phyloP scores from a whole-genome alignment of 176 grass and related monocot species.

The Avena sativa region DNA sequence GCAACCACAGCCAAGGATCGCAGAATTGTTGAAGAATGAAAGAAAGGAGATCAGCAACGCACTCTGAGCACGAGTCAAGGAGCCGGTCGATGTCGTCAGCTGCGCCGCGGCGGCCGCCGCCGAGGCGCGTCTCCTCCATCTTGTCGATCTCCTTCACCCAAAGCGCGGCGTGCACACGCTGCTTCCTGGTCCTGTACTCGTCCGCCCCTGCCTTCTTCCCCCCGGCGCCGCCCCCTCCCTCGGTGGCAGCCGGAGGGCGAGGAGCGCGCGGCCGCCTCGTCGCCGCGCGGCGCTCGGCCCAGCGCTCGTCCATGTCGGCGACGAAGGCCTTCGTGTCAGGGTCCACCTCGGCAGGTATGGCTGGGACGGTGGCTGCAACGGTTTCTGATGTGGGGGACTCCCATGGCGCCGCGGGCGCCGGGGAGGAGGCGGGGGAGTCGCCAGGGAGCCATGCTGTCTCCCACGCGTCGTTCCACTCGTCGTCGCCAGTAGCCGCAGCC shows the following conservation, averaged over 20 bases:
- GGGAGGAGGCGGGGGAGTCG: constrained; percentile 54
- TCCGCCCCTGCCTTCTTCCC: constrained; percentile 59
- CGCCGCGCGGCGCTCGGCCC: constrained; percentile 63
- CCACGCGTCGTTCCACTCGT: constrained; percentile 99
- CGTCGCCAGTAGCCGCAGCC: constrained; percentile 50
- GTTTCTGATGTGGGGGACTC: constrained; percentile 45
- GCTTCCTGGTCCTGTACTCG: constrained; percentile 91
- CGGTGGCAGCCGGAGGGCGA: background rate
- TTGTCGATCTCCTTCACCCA: constrained; percentile 98
- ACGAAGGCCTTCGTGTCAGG: constrained; percentile 90
- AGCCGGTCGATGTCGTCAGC: constrained; percentile 84
- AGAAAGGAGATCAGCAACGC: constrained; percentile 16
- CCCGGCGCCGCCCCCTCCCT: constrained; percentile 40
- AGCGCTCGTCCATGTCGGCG: constrained; percentile 93
- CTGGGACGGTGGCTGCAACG: background rate
- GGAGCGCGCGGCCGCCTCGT: constrained; percentile 42
- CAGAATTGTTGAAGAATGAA: background rate
- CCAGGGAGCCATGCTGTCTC: constrained; percentile 96
- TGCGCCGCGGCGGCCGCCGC: constrained; percentile 55
- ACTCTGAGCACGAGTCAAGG: constrained; percentile 93
- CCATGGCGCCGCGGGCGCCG: constrained; percentile 68
- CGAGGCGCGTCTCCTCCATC: constrained; percentile 83
- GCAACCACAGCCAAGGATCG: background rate
- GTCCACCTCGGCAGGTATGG: constrained; percentile 63
- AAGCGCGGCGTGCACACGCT: constrained; percentile 80